Percentiles rank a stretch among this genome's conserved stretches.
phyloP scores from a whole-genome alignment of 768 basidiomycete genomes.

The Lactarius vividus region DNA sequence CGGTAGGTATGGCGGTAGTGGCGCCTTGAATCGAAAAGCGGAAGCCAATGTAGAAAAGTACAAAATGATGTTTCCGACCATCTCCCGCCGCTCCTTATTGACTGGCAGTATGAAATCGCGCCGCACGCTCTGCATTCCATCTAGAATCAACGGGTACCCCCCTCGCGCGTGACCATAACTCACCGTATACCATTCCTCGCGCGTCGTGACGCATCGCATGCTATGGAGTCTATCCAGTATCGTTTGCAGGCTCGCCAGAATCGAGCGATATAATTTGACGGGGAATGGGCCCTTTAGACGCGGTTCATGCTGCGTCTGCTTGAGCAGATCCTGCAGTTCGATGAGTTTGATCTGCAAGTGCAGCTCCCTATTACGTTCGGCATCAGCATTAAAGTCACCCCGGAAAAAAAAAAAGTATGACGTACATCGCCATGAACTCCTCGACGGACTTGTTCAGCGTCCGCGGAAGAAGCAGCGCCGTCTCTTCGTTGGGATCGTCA shows the following conservation, averaged over 20 bases:
- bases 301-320: constrained; percentile 89
- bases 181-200: constrained; percentile 92
- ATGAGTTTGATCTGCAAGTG: constrained; percentile 91
- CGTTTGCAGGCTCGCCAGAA: constrained; percentile 77
- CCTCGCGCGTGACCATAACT: not conserved
- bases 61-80: constrained; percentile 94
- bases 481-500: constrained; percentile 29
- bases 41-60: constrained; percentile 80
- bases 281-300: constrained; percentile 96
- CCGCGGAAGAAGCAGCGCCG: constrained; percentile 35
- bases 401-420: not conserved
- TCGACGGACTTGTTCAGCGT: constrained; percentile 62
- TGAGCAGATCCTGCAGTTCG: constrained; percentile 78
- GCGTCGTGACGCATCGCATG: constrained; percentile 95
- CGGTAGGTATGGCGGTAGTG: constrained; percentile 94
- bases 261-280: constrained; percentile 74
- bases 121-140: constrained; percentile 61
- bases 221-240: constrained; percentile 89
- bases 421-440: constrained; percentile 92
- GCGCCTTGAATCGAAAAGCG: constrained; percentile 81
- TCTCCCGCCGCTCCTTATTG: constrained; percentile 83
- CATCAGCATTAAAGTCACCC: not conserved
- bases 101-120: constrained; percentile 90
- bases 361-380: constrained; percentile 78
- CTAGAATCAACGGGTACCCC: not conserved